Percentiles rank a stretch among this genome's conserved stretches.
phyloP scores from a whole-genome alignment of 2,329 filamentous ascomycete genomes.

The Pseudopyricularia cyperi region DNA sequence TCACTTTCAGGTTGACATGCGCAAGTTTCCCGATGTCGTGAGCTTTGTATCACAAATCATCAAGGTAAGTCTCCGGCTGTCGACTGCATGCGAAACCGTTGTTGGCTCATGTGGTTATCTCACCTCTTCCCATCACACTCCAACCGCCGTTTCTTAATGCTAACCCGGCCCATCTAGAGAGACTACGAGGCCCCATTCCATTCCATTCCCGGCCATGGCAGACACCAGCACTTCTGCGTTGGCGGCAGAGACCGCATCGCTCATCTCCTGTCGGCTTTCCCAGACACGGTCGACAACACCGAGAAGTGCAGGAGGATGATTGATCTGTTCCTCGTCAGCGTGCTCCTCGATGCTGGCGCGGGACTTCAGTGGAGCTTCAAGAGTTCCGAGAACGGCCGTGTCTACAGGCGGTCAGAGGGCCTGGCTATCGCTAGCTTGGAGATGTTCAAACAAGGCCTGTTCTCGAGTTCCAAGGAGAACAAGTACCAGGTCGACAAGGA shows the following conservation, averaged over 20 bases:
- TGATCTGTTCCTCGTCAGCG: constrained; percentile 68
- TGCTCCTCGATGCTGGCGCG: constrained; percentile 76
- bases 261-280: constrained; percentile 58
- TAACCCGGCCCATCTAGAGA: constrained; percentile 20
- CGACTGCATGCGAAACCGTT: too few species aligned
- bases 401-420: constrained; percentile 78
- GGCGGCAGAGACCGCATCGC: constrained; percentile 63
- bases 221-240: constrained; percentile 77
- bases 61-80: constrained; percentile 46
- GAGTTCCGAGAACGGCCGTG: constrained; percentile 72
- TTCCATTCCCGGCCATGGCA: constrained; percentile 70
- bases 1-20: constrained; percentile 82
- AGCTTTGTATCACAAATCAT: constrained; percentile 86
- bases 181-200: constrained; percentile 43
- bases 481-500: constrained; percentile 83
- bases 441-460: constrained; percentile 88
- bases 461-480: constrained; percentile 70
- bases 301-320: constrained; percentile 65
- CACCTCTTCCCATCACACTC: neutral
- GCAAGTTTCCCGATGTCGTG: constrained; percentile 72
- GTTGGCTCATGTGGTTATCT: too few species aligned
- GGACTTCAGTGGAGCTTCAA: constrained; percentile 88
- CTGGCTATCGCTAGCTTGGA: constrained; percentile 66
- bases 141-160: neutral
- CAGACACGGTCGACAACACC: constrained; percentile 52